Conservation (phyloP, 1,139 yeast genomes). For the Ogataea hybrid region DNA sequence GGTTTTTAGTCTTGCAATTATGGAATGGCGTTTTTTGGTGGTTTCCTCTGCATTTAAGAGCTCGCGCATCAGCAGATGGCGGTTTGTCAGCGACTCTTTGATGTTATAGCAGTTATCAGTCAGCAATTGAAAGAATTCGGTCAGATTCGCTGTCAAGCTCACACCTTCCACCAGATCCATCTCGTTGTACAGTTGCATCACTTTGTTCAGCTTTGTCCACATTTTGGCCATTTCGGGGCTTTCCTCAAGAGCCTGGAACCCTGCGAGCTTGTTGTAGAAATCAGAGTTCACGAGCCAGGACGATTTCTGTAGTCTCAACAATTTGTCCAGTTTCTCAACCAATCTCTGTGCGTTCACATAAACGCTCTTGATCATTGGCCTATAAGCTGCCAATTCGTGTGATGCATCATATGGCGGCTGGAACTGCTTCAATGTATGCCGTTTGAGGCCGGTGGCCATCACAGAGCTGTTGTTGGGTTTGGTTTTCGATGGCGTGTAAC, state of each 20-base stretch:
- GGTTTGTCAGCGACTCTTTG: slow-evolving; percentile 88
- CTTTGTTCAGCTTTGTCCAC: slow-evolving; percentile 78
- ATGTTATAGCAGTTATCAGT: slow-evolving; percentile 79
- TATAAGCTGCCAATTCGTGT: slow-evolving; percentile 72
- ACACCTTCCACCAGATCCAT: slow-evolving; percentile 71
- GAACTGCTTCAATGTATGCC: slow-evolving; percentile 88
- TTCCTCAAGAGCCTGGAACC: slow-evolving; percentile 27
- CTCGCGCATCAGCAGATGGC: slow-evolving; percentile 91
- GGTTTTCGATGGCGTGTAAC: slow-evolving; percentile 60
- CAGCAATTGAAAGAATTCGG: slow-evolving; percentile 68
- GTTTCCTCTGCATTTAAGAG: slow-evolving; percentile 73
- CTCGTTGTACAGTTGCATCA: slow-evolving; percentile 71
- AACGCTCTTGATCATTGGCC: slow-evolving; percentile 83
- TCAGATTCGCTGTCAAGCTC: slow-evolving; percentile 70
- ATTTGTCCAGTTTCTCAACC: slow-evolving; percentile 30
- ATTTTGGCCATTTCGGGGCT: slow-evolving; percentile 65
- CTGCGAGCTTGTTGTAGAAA: slow-evolving; percentile 46
- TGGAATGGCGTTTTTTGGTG: slow-evolving; percentile 66
- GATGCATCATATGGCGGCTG: slow-evolving; percentile 91
- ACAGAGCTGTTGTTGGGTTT: slow-evolving; percentile 39
- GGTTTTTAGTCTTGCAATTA: slow-evolving; percentile 72
- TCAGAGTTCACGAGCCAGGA: slow-evolving; percentile 43
- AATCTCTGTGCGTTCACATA: slow-evolving; percentile 61
- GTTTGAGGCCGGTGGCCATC: slow-evolving; percentile 77
- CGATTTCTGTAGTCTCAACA: slow-evolving; percentile 27